Evolutionary conservation across 2,329 filamentous ascomycete species (phyloP).

Genomic region (Calonectria montana): DNA sequence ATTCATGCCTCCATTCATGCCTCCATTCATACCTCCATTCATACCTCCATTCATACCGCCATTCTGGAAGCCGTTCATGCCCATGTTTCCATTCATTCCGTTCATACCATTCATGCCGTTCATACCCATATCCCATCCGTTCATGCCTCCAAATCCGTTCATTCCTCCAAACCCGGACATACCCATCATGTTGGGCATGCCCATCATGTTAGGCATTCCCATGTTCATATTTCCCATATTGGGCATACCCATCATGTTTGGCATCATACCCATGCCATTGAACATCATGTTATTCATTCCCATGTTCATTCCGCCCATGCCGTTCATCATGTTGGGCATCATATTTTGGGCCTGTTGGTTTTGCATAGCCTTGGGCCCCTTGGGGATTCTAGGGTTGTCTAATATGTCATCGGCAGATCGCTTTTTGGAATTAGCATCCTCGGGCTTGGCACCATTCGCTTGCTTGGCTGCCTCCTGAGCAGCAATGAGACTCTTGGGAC

Average conservation of each 20-base stretch:
- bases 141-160: conserved; percentile 44
- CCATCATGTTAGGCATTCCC: conserved; percentile 47
- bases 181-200: conserved; percentile 48
- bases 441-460: conserved; percentile 42
- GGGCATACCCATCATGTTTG: conserved; percentile 48
- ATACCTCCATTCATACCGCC: conserved; percentile 45
- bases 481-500: conserved; percentile 41
- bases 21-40: conserved; percentile 48
- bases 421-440: conserved; percentile 72
- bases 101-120: conserved; percentile 41
- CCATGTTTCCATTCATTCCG: conserved; percentile 50
- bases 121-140: conserved; percentile 42
- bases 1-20: conserved; percentile 45
- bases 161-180: conserved; percentile 47
- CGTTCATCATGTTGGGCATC: conserved; percentile 61
- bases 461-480: conserved; percentile 52
- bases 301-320: conserved; percentile 56
- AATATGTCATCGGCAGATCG: conserved; percentile 80
- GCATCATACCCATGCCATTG: conserved; percentile 51
- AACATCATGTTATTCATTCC: conserved; percentile 53
- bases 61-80: conserved; percentile 46
- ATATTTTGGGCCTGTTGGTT: conserved; percentile 60
- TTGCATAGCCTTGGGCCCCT: conserved; percentile 74
- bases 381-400: conserved; percentile 73
- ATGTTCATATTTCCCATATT: conserved; percentile 46